Conservation (phyloP, 371 early-diverging fungal species). For the Blakeslea trispora region DNA sequence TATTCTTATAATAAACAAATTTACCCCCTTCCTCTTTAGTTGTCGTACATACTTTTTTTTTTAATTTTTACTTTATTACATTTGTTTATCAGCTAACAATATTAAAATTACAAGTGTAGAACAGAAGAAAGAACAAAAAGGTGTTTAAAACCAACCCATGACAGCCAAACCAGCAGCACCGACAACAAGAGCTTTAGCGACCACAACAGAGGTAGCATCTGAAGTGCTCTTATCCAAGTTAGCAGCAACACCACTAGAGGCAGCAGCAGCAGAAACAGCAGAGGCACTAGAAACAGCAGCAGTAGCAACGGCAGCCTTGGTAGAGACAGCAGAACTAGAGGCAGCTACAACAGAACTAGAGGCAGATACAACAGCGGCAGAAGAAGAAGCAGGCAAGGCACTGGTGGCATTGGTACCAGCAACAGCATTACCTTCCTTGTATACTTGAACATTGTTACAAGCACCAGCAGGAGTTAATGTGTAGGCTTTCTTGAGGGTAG, state of each 20-base stretch:
- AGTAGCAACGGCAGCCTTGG: conserved; percentile 11
- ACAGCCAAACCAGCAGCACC: conserved; percentile 19
- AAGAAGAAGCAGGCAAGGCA: conserved; percentile 14
- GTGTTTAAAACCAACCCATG: conserved; percentile 19
- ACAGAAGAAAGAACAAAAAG: neutral
- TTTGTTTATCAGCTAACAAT: neutral
- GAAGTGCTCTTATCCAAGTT: conserved; percentile 6
- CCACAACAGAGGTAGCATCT: conserved; percentile 15
- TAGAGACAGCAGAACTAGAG: conserved; percentile 1
- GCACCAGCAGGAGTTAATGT: conserved; percentile 28
- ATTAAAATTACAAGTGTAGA: too few species aligned
- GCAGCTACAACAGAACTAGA: neutral
- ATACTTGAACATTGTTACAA: conserved; percentile 29
- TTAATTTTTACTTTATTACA: neutral
- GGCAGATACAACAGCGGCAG: conserved; percentile 12
- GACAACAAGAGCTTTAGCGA: conserved; percentile 11
- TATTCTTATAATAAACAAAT: neutral
- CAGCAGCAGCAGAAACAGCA: conserved; percentile 7
- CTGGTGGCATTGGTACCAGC: conserved; percentile 2
- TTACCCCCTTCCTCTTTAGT: too few species aligned
- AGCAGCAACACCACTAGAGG: conserved; percentile 12
- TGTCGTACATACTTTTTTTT: conserved; percentile 5
- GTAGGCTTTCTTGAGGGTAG: conserved; percentile 33
- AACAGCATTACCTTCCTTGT: conserved; percentile 25
- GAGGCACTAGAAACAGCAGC: conserved; percentile 6